Base-by-base conservation (phyloP, 495 filamentous ascomycete genomes). In the Hyaloscypha hepaticicola region DNA sequence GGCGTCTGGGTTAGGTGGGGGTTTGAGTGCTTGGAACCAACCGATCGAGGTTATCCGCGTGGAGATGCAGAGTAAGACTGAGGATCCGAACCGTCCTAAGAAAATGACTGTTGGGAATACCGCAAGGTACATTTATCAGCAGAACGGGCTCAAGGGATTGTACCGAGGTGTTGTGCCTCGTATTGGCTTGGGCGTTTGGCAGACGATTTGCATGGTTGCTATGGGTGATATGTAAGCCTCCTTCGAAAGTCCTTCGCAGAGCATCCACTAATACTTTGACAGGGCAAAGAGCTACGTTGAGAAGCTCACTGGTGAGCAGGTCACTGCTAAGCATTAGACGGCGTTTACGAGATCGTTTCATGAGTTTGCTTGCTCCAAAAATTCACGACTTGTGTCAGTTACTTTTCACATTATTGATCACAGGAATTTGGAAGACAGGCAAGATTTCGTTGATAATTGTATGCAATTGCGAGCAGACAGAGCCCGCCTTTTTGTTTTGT, bases 171-270 rank as follows among this genome's bases (percentile, higher is more conserved):
- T 99, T 58, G 83, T 93, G 66, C 95, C 95, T 70, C 87, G 95
- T 72, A 91, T 98, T 74, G 96, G 91, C 57, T 86, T 99, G 61
- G 90, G 95, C 69, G 88, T 99, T 80, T 99, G 95, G 95, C 95
- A 99, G 84, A 99, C 95, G 63, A 91, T 99, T 74, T 99, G 95
- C 82, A 99, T 99, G 95, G 95, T 99, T 79, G 95, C 94, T 73
- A 84, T 99, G 82, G 95, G 95, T 82, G 95, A 99, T 83, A 92
- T 96, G 93, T 97, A 78, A 85, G 93, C 88, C 67, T 67, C 63
- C 50, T 49, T 49, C 49, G 58, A 27, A 19, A 38, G 21, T 51
- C 67, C 57, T 45, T 50, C 12, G 22, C 16, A 58, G 21, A 27
- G 14, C 21, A 25, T 24, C 60, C 56, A 19, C 55, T 58, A 62